phyloP scores from a whole-genome alignment of 2,329 filamentous ascomycete genomes.

The Cytospora piceae region DNA sequence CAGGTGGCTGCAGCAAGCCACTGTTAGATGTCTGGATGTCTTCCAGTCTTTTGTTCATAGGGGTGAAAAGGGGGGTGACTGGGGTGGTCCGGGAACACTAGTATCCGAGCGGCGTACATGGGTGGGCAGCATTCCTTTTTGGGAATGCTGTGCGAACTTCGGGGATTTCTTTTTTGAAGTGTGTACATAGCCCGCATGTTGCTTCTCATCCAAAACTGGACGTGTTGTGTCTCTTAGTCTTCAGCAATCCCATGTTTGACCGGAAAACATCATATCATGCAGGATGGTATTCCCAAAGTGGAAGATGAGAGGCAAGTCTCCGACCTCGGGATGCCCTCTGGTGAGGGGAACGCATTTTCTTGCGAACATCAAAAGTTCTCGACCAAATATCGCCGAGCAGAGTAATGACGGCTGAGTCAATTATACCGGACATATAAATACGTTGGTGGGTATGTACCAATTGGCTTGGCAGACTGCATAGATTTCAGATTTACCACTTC shows the following conservation, averaged over 20 bases:
- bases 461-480: background rate
- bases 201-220: background rate
- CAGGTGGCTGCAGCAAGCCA: background rate
- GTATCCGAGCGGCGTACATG: background rate
- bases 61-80: no score
- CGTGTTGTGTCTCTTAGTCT: background rate
- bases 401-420: background rate
- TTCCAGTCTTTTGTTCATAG: background rate
- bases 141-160: background rate
- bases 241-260: no score
- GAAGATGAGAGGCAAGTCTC: background rate
- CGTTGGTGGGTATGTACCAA: background rate
- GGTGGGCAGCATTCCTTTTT: background rate
- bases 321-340: no score
- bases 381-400: background rate
- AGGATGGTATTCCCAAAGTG: background rate
- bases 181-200: no score
- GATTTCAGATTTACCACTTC: background rate
- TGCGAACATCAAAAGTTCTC: no score
- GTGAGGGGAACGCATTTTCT: no score
- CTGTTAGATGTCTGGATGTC: no score
- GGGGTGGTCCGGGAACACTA: background rate
- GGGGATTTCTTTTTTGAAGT: no score
- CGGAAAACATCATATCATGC: background rate
- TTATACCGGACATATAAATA: background rate